Evolutionary conservation across 73 alveolate species (phyloP).

Genomic region (Blepharisma japonicum): DNA sequence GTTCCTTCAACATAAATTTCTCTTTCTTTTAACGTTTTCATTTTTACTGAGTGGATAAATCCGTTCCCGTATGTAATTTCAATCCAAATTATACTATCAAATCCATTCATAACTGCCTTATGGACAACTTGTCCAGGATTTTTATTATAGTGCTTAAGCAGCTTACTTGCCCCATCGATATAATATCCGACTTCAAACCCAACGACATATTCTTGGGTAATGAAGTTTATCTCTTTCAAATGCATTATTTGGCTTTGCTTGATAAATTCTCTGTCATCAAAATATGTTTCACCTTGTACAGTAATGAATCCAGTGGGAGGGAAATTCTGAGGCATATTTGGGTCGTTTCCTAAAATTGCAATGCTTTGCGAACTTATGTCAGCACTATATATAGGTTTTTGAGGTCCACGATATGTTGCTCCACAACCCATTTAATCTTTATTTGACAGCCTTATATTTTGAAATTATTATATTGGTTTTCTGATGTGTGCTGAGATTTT

Average conservation of each 20-base stretch:
- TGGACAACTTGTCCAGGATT: background rate
- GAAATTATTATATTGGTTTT: too few species aligned
- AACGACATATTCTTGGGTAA: background rate
- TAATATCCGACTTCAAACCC: background rate
- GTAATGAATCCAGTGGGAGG: background rate
- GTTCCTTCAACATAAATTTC: background rate
- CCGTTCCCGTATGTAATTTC: background rate
- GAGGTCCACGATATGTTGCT: background rate
- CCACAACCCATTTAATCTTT: too few species aligned
- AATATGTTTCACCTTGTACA: background rate
- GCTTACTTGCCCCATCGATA: slow-evolving; percentile 4
- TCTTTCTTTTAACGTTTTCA: slow-evolving; percentile 4
- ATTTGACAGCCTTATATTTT: too few species aligned
- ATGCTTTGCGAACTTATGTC: slow-evolving; percentile 6
- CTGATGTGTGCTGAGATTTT: too few species aligned
- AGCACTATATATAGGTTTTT: background rate
- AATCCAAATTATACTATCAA: slow-evolving; percentile 3
- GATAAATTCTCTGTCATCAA: slow-evolving; percentile 20
- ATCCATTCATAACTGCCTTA: background rate
- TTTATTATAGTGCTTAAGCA: background rate
- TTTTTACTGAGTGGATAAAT: background rate
- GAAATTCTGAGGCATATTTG: background rate
- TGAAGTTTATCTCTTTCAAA: background rate
- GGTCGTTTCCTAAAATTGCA: background rate
- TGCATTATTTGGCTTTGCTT: slow-evolving; percentile 28